Evolutionary conservation across 2,329 filamentous ascomycete genomes (phyloP).

Genomic region (Meredithiella fracta): DNA sequence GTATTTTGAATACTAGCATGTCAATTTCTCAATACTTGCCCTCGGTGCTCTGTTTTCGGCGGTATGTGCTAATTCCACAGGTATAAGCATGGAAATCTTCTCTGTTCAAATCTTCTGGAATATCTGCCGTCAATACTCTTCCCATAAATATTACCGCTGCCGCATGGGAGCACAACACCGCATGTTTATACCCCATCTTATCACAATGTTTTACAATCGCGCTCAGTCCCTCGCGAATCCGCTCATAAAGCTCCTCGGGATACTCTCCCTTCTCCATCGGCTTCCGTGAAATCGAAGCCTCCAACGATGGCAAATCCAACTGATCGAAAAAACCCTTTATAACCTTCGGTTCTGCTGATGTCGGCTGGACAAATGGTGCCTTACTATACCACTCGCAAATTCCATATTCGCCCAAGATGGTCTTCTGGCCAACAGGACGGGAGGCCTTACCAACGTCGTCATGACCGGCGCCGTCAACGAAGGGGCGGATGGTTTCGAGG

Average conservation of each 20-base stretch:
- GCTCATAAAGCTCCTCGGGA: slow-evolving; percentile 62
- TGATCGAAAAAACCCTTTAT: slow-evolving; percentile 54
- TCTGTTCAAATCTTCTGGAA: slow-evolving; percentile 53
- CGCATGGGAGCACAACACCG: slow-evolving; percentile 78
- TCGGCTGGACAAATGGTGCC: slow-evolving; percentile 71
- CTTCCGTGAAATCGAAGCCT: slow-evolving; percentile 46
- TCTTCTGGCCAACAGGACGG: slow-evolving; percentile 18
- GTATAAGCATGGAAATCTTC: slow-evolving; percentile 81
- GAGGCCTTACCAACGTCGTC: slow-evolving; percentile 1
- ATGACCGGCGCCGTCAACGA: slow-evolving; percentile 34
- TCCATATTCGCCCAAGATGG: slow-evolving; percentile 39
- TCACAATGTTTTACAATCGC: slow-evolving; percentile 61
- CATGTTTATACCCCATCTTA: slow-evolving; percentile 45
- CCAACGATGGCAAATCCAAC: slow-evolving; percentile 39
- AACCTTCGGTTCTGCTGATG: slow-evolving; percentile 46
- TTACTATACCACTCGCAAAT: slow-evolving; percentile 82
- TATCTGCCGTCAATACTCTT: slow-evolving; percentile 58
- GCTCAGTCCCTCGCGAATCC: slow-evolving; percentile 53
- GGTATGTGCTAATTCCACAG: slow-evolving; percentile 57
- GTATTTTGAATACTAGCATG: neutral
- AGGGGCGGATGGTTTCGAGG: slow-evolving; percentile 65
- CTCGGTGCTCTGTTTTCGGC: neutral
- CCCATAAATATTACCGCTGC: slow-evolving; percentile 79
- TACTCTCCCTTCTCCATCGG: slow-evolving; percentile 51
- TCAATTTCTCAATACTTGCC: neutral